Evolutionary conservation across 2,329 filamentous ascomycete species (phyloP), one percentile per base, ranked within the genome.

Genomic region (Lachnellula occidentalis): DNA sequence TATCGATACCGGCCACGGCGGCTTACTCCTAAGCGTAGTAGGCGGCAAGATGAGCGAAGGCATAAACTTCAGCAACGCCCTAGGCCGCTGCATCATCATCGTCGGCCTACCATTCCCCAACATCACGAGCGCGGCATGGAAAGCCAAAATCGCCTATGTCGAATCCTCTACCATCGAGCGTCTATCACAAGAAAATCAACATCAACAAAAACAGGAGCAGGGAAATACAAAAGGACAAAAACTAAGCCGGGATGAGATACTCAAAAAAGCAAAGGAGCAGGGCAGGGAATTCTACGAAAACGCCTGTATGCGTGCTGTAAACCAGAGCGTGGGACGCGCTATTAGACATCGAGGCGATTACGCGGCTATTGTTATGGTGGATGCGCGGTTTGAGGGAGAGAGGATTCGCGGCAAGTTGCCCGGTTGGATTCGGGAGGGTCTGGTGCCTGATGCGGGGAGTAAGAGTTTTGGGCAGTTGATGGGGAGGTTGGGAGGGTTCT

Each of bases 41-140:
- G 92, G 92, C 52, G 94, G 94, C 14, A 95, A 92, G 62, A 86
- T 99, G 73, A 95, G 90, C 55, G 94, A 99, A 72, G 94, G 94
- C 61, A 99, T 99, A 74, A 99, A 99, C 72, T 99, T 99, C 74
- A 92, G 90, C 0, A 92, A 99, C 72, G 78, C 80, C 3, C 82
- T 99, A 0, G 94, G 94, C 1, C 85, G 94, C 24, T 92, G 89
- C 51, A 91, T 99, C 8, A 76, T 95, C 14, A 87, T 97, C n/a
- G 82, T 97, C 14, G 94, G 94, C 0, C 75, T 99, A 4, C 94
- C 94, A 0, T 99, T 95, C 63, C 91, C 94, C 0, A 99, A 97
- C 64, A 85, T 91, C 51, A 83, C 88, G 62, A 90, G 88, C 9
- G 85, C 91, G 1, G 90, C 96, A 66, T 97, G 92, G 92, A 91